Evolutionary conservation across 1,284 basidiomycete genomes (phyloP), one percentile per base, ranked within the genome.

Genomic region (Tetrapyrgos nigripes): DNA sequence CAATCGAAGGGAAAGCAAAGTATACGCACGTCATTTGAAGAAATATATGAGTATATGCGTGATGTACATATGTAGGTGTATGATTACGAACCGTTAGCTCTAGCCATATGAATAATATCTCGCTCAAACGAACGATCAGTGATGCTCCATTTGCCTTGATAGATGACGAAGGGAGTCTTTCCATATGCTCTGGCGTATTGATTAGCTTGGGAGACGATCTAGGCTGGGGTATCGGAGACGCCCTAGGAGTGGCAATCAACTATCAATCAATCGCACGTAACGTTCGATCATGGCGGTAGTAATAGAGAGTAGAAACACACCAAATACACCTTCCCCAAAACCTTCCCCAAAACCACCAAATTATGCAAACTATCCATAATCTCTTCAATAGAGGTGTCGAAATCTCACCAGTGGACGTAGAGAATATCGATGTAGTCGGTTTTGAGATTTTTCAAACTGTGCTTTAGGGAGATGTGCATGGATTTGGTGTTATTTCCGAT

Each of bases 21-120:
- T n/a, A n/a, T n/a, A n/a, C n/a, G n/a, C n/a, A n/a, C n/a, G n/a
- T n/a, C n/a, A n/a, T n/a, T n/a, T n/a, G n/a, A n/a, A n/a, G n/a
- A n/a, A n/a, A n/a, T n/a, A n/a, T n/a, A n/a, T n/a, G n/a, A n/a
- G n/a, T n/a, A n/a, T n/a, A n/a, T n/a, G n/a, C n/a, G n/a, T n/a
- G n/a, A n/a, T n/a, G n/a, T n/a, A n/a, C n/a, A n/a, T n/a, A n/a
- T n/a, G n/a, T n/a, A n/a, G n/a, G n/a, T n/a, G n/a, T n/a, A n/a
- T n/a, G n/a, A n/a, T n/a, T n/a, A n/a, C n/a, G n/a, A n/a, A n/a
- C n/a, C n/a, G n/a, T n/a, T n/a, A n/a, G n/a, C n/a, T n/a, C n/a
- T n/a, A n/a, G 71, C 74, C 82, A 85, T 84, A 1, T 81, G 83
- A 31, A 85, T 73, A 52, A 85, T 83, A 8, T 85, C 83, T 5